Base-by-base conservation (phyloP, 345 rosid genomes). In the Viola odorata region DNA sequence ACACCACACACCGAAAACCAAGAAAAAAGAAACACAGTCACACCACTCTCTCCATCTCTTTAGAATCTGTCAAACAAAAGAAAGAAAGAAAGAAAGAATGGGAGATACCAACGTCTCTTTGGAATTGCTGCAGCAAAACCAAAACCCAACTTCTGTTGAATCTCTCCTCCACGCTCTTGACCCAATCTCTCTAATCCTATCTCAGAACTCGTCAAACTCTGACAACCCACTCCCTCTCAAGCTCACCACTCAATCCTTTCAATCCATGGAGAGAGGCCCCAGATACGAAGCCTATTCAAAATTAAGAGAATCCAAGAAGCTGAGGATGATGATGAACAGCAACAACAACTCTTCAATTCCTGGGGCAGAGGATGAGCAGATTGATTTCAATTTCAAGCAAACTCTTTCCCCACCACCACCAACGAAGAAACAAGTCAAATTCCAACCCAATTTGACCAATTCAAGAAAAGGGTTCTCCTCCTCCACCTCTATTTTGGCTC, bases 211-310 rank as follows among this genome's bases (percentile, higher is more conserved):
- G 5, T 62, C 66, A 32, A 55, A 65, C 48, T 69, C 83, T 37
- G 42, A 64, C 57, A 62, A 69, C 3, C 89, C 81, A 5, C 58
- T 79, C 48, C 76, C 85, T 48, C 74, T 81, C 37, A 81, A 68
- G 66, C 82, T 87, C 66, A 61, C 80, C 54, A 68, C 84, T 1
- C 80, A 82, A 61, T 50, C 63, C 58, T 78, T 58, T 56, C 79
- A 58, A 52, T 45, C 51, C 70, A 69, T 87, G 84, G 94, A 84
- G 73, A 81, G 98, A 76, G 98, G 98, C 14, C 90, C 96, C 3
- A 79, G 85, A 53, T 92, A 92, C 63, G 38, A 69, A 13, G 94
- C 83, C 12, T 92, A 92, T 70, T 82, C 96, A 5, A 71, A 80
- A 55, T 62, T 92, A 15, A 66, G 98, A 37, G 98, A 92, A 61